These are phyloP conservation scores for Arabidopsis lyrata DNA, from an alignment of 441 rosid genomes.

Conservation along the genomic window DNA sequence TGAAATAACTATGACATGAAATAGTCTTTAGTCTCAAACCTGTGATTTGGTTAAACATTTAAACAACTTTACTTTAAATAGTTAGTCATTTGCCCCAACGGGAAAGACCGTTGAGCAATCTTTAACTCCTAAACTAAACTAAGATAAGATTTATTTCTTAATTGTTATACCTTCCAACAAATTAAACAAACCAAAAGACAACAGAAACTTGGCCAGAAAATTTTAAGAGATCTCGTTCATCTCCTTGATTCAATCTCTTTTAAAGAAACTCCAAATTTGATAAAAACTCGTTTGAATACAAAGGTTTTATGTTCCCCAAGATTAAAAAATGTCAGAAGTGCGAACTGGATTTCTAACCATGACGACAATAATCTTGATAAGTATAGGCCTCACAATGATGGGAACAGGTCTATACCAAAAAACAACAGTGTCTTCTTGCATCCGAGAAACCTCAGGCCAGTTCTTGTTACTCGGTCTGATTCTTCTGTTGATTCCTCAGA, in stretches of 20 bases:
- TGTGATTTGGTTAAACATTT: background rate
- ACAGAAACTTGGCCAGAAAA: too few relatives aligned
- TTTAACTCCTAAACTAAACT: too few relatives aligned
- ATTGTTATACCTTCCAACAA: too few relatives aligned
- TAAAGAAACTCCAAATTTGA: background rate
- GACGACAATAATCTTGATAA: conserved; percentile 30
- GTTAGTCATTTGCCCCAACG: background rate
- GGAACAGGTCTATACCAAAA: conserved; percentile 34
- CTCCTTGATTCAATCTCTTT: background rate
- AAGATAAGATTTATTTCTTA: too few relatives aligned
- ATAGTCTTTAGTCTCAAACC: background rate
- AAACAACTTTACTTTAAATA: conserved; percentile 16
- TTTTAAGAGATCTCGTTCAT: background rate
- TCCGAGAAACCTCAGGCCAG: conserved; percentile 17
- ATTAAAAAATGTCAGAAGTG: conserved; percentile 25
- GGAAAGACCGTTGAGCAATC: too few relatives aligned
- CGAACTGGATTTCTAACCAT: conserved; percentile 20
- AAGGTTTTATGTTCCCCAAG: background rate
- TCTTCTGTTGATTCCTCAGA: conserved; percentile 29
- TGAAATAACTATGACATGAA: background rate
- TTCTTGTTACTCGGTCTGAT: conserved; percentile 19
- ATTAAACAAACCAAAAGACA: too few relatives aligned
- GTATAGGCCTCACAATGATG: conserved; percentile 28
- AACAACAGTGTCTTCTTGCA: conserved; percentile 12
- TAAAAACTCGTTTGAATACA: background rate